Base-by-base conservation (phyloP, 2,329 filamentous ascomycete species). In the Pestalotiopsis sp. region DNA sequence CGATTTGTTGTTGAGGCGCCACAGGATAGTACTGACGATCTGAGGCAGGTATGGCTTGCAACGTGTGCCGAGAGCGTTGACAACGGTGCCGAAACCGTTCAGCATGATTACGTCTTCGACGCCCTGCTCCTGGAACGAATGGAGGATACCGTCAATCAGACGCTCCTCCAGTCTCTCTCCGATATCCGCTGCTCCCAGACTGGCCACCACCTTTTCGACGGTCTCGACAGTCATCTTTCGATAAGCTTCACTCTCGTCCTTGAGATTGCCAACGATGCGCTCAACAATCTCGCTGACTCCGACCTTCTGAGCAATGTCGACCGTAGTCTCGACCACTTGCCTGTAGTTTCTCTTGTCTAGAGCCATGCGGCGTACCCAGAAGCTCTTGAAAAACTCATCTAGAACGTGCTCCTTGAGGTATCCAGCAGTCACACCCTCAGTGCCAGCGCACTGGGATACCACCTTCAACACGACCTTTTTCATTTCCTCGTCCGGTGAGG, bases 141-240 rank as follows among this genome's bases (percentile, higher is more conserved):
- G 92, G 27, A 99, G 87, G 45, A 99, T 96, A 78, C 96, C 96
- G 75, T 99, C 96, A 66, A 99, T 94, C 20, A 99, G 88, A 62
- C 94, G 89, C 81, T 98, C 96, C 80, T 99, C 96, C 45, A 99
- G 83, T 56, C 95, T 90, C 80, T 97, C 93, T 27, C 93, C 93
- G 74, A 99, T 95, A 77, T 99, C 96, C 45, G 96, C 95, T 7
- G 95, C 95, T 68, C 96, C 96, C 66, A 98, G 87, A 68, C 94
- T 94, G 17, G 95, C 94, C 75, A 99, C 92, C 62, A 98, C 90
- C 83, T 98, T 99, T 83, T 99, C 96, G 9, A 98, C 90, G 0
- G 96, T 98, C 84, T 99, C 96, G 41, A 99, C 92, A 0, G 96
- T 98, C 96, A 99, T 99, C 86, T 98, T 98, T 64, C 96, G 91